These are phyloP conservation scores for Pseudopyricularia cyperi DNA, from an alignment of 2,329 filamentous ascomycete species.

Conservation along the genomic window DNA sequence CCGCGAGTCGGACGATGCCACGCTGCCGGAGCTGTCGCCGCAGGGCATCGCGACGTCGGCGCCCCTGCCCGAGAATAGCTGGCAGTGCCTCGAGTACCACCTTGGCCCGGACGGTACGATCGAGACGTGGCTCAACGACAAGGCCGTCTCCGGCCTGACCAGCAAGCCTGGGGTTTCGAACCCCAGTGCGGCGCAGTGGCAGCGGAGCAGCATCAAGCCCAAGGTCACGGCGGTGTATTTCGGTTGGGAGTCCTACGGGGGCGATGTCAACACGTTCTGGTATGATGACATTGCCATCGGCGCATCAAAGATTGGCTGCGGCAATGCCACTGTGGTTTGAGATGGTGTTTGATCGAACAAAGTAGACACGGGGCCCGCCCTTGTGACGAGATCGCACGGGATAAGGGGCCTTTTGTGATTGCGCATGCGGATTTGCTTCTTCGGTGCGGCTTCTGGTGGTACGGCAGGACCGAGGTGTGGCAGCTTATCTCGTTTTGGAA, in stretches of 20 bases:
- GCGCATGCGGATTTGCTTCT: no score
- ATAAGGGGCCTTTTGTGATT: no score
- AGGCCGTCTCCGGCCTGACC: slow-evolving; percentile 36
- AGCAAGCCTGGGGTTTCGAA: slow-evolving; percentile 32
- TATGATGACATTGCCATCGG: slow-evolving; percentile 44
- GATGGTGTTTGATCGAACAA: neutral
- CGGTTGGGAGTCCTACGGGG: slow-evolving; percentile 50
- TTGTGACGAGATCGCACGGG: no score
- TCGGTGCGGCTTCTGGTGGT: neutral
- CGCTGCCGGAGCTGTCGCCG: slow-evolving; percentile 46
- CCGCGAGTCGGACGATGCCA: slow-evolving; percentile 49
- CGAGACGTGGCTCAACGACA: slow-evolving; percentile 47
- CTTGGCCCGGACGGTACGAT: slow-evolving; percentile 42
- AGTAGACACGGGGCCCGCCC: no score
- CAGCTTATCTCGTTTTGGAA: neutral
- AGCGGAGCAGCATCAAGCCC: slow-evolving; percentile 32
- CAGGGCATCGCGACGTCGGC: slow-evolving; percentile 42
- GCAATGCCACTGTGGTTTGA: neutral
- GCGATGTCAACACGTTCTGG: slow-evolving; percentile 48
- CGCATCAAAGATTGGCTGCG: slow-evolving; percentile 34
- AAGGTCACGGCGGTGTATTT: slow-evolving; percentile 44
- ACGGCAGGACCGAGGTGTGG: neutral
- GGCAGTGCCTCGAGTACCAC: slow-evolving; percentile 51
- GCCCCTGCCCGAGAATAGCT: slow-evolving; percentile 33
- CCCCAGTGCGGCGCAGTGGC: slow-evolving; percentile 38